Evolutionary conservation across 106 monocot genomes (phyloP).

Genomic region (Phalaenopsis equestris): DNA sequence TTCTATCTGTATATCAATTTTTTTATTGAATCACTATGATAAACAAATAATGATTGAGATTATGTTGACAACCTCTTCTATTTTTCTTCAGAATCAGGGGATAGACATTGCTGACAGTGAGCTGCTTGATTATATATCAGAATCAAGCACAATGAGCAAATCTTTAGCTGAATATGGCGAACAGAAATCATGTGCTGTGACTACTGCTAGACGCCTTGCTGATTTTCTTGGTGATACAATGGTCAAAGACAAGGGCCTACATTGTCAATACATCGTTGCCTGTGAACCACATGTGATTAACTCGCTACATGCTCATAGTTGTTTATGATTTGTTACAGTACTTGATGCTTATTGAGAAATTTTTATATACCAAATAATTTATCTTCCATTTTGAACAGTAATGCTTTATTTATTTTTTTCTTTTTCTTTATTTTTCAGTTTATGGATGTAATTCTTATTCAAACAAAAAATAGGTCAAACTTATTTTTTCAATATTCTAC

Average conservation of each 20-base stretch:
- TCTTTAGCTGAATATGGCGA: slow-evolving; percentile 88
- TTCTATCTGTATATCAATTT: neutral
- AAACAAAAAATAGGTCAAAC: neutral
- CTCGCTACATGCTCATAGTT: neutral
- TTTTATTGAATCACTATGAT: neutral
- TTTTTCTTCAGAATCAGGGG: slow-evolving; percentile 73
- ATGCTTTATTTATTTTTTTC: neutral
- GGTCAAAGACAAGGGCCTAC: slow-evolving; percentile 94
- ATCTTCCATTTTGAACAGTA: neutral
- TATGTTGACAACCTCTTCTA: neutral
- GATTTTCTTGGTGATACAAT: slow-evolving; percentile 95
- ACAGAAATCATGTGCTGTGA: slow-evolving; percentile 95
- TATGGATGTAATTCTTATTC: neutral
- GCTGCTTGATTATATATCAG: slow-evolving; percentile 95
- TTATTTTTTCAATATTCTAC: neutral
- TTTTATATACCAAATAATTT: neutral
- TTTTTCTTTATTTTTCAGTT: neutral
- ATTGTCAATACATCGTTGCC: slow-evolving; percentile 90
- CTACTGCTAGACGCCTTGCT: slow-evolving; percentile 88
- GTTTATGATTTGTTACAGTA: neutral
- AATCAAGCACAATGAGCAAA: slow-evolving; percentile 99
- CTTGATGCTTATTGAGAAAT: neutral
- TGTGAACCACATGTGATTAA: slow-evolving; percentile 50
- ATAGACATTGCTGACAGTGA: slow-evolving; percentile 90
- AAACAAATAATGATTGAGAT: neutral